A percentile compares a stretch with the other conserved stretches of the same genome.
Conservation (phyloP, 108 stramenopile genomes). For the Cyclotella atomus region DNA sequence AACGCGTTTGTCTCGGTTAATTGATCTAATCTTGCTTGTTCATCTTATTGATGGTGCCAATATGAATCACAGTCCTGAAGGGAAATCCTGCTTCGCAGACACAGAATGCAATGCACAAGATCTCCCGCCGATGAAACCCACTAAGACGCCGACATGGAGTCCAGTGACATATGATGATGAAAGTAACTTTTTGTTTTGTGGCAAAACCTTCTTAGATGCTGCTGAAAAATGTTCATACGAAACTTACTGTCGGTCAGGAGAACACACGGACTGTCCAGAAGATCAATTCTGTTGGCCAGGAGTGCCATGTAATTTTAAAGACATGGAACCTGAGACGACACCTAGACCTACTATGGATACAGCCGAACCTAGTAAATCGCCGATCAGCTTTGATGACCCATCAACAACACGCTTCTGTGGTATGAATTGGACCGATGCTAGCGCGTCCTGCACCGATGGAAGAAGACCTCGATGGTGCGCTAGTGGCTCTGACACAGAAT, state of each 20-base stretch:
- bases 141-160: constrained; percentile 15
- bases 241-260: constrained; percentile 21
- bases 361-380: constrained; percentile 9
- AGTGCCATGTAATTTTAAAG: constrained; percentile 17
- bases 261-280: constrained; percentile 3
- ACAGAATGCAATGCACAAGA: constrained; percentile 30
- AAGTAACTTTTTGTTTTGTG: constrained; percentile 15
- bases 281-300: constrained; percentile 21
- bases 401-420: constrained; percentile 11
- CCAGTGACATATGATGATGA: constrained; percentile 27
- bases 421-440: constrained; percentile 15
- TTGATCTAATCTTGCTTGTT: too few species aligned
- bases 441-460: constrained; percentile 2
- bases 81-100: constrained; percentile 25
- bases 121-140: constrained; percentile 12
- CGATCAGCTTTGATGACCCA: constrained; percentile 11
- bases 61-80: constrained; percentile 5
- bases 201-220: constrained; percentile 22
- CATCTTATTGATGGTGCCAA: not conserved
- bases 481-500: constrained; percentile 1
- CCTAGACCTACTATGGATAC: constrained; percentile 10
- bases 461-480: constrained; percentile 16
- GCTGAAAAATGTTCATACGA: constrained; percentile 5
- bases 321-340: constrained; percentile 11
- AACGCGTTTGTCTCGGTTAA: too few species aligned